These are phyloP conservation scores for Astrephomene gubernaculifera DNA, from an alignment of 139 green algal genomes.

Conservation along the genomic window DNA sequence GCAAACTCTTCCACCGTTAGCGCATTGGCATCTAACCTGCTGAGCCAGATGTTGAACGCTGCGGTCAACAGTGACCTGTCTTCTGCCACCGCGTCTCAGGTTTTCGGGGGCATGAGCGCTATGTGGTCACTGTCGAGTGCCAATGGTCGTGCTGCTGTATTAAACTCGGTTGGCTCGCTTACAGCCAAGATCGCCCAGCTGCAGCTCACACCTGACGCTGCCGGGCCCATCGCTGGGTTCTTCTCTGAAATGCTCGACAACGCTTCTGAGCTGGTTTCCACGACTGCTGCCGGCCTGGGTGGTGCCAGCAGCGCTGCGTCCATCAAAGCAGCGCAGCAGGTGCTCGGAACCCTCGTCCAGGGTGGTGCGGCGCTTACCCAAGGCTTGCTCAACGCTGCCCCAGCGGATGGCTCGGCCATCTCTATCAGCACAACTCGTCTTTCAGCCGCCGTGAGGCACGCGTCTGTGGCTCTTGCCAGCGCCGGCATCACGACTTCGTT, in stretches of 20 bases:
- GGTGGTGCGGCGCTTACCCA: background rate
- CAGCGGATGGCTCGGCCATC: background rate
- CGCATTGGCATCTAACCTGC: background rate
- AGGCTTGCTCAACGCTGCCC: conserved; percentile 2
- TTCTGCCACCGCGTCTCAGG: too few species aligned
- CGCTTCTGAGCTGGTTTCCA: background rate
- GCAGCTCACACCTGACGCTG: background rate
- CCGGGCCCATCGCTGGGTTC: background rate
- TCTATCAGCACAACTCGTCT: background rate
- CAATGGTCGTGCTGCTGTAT: background rate
- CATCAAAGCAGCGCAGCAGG: background rate
- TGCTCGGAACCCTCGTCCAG: background rate
- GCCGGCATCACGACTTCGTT: background rate
- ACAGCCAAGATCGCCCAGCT: background rate
- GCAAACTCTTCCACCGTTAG: background rate
- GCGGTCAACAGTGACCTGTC: too few species aligned
- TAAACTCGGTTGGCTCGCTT: background rate
- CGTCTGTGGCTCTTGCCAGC: background rate
- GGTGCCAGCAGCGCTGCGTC: background rate
- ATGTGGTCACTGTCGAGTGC: background rate
- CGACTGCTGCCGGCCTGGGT: background rate
- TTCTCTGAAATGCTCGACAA: background rate
- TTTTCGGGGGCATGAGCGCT: background rate
- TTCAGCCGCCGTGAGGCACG: background rate
- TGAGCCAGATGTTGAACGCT: background rate